Evolutionary conservation across 176 grass and related monocot species (phyloP), one percentile per base, ranked within the genome.

Genomic region (Carex kokanica): DNA sequence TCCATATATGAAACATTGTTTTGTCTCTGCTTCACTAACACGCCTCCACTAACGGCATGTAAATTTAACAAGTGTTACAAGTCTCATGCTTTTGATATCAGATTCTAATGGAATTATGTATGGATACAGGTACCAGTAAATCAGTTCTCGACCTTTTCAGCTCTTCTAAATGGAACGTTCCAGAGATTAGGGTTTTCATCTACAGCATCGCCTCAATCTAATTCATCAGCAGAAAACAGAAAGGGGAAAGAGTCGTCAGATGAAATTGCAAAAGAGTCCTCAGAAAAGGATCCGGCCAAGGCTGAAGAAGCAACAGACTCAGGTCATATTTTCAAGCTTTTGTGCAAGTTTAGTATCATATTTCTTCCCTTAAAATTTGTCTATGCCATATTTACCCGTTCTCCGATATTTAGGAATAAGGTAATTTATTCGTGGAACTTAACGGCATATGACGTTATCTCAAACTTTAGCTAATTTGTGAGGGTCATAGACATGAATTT

Each of bases 161-260:
- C 60, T 82, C n/a, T 67, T 47, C 57, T 52, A 54, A 68, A 82
- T 15, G 61, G 80, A 52, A 66, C 23, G 16, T 82, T 82, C 61
- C 80, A 68, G 61, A 82, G 63, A n/a, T 82, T 82, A 65, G 62
- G 62, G 21, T 82, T 82, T 54, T 66, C 80, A 68, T 82, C 80
- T 82, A 51, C 38, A 51, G 41, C 78, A 16, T 67, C 80, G 0
- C 32, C 80, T 51, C 43, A 82, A 68, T 82, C 80, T 29, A 47
- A 43, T 25, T 3, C 78, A 81, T 56, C 51, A 2, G 14, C 24
- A 64, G 80, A 82, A 20, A 82, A 68, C 13, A 43, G 38, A 68
- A 82, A 82, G 23, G 32, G 5, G 25, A 82, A 82, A 54, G 57
- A 62, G 41, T 51, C 80, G 20, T 82, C 80, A 82, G 80, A 65